Base-by-base conservation (phyloP, 805 yeast genomes). In the Candida tammaniensis region DNA sequence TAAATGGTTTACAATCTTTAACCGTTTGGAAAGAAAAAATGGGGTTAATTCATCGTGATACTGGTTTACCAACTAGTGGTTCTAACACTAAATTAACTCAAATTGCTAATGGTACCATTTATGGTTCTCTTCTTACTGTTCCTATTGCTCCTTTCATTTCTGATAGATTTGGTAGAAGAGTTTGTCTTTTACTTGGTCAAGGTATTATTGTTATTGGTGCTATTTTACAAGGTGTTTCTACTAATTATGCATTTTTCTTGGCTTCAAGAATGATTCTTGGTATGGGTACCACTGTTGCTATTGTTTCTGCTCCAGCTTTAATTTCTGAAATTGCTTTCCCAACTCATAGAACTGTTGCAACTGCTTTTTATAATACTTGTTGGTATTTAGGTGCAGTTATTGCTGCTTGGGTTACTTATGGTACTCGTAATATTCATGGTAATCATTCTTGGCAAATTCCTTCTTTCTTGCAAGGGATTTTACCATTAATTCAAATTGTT, bases 401-500 rank as follows among this genome's bases (percentile, higher is more conserved):
- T 30, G 74, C 79, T 6, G 72, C 76, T 17, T 69, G 76, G 73
- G 63, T 67, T 31, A 61, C 76, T 3, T 72, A 59, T 43, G 80
- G 78, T 48, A 60, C 75, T 12, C 51, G 61, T 33, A 23, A 17
- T 16, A 22, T 36, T 27, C 14, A 7, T 11, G 33, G 33, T 28
- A 48, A 57, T 24, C 66, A 68, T 63, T 57, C 68, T 17, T 76
- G 81, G 81, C 71, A 76, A 55, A 57, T 76, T 35, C 82, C 82
- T 24, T 62, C 77, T 9, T 63, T 63, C 32, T 39, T 76, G 26
- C 82, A 77, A 54, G 74, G 70, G 26, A 48, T 61, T 12, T 56
- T 70, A 42, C 78, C 82, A 2, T 16, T 65, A 3, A 12, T 69
- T 16, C 78, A 72, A 47, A 15, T 61, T 7, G 3, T 42, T 3